phyloP scores from a whole-genome alignment of 2,329 filamentous ascomycete genomes.

The Trichoderma cornu-damae region DNA sequence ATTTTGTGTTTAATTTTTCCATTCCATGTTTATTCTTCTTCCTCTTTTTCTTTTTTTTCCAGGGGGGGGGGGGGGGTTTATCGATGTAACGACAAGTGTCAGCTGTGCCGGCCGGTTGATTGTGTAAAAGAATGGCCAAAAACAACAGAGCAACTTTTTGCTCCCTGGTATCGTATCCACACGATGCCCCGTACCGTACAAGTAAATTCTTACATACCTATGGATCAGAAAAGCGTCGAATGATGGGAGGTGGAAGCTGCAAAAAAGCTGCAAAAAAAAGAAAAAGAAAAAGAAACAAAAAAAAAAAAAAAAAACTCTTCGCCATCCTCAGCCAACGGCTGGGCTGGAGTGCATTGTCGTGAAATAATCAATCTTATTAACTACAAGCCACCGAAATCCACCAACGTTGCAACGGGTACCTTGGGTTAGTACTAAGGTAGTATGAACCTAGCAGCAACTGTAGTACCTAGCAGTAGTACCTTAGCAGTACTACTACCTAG shows the following conservation, averaged over 20 bases:
- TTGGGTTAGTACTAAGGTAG: too few relatives aligned
- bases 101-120: background rate
- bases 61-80: too few relatives aligned
- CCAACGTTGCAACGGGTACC: conserved; percentile 5
- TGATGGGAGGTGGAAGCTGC: too few relatives aligned
- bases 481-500: too few relatives aligned
- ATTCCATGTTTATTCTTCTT: background rate
- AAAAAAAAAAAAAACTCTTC: background rate
- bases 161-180: background rate
- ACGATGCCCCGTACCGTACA: background rate
- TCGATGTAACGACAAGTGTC: background rate
- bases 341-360: background rate
- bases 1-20: too few relatives aligned
- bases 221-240: too few relatives aligned
- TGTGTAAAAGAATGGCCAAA: background rate
- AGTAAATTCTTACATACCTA: too few relatives aligned
- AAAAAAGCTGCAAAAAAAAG: background rate
- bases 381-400: conserved; percentile 3
- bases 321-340: background rate
- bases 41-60: background rate
- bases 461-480: background rate
- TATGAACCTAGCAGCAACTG: too few relatives aligned
- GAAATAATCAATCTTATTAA: conserved; percentile 1
- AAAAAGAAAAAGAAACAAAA: background rate
- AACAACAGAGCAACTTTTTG: background rate